Base-by-base conservation (phyloP, 169 alveolate species). In the Cryptosporidium baileyi region DNA sequence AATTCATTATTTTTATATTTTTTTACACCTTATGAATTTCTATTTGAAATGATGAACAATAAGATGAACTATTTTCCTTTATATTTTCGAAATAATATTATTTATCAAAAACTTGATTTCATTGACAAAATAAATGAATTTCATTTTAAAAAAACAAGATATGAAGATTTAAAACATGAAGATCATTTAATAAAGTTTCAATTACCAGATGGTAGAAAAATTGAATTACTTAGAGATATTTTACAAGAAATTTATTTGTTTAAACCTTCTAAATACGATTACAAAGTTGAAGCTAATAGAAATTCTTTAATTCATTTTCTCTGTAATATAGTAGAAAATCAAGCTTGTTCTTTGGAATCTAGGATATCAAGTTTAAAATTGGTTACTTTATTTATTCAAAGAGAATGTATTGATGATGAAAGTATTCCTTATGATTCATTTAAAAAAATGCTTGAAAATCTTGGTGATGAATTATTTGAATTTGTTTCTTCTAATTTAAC, bases 131-230 rank as follows among this genome's bases (percentile, higher is more conserved):
- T 17, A 7, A 24, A 32, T 1, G 54, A 44, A 24, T 15, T 24
- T 9, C 17, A 65, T 26, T 28, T 17, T 26, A 7, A 22, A 1
- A 5, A 11, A 17, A 13, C 24, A 2, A 40, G 67, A 26, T 74
- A 54, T 54, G 34, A 52, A 32, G 67, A 38, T 40, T 28, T 74
- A 19, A 24, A 40, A 19, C 34, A 26, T 19, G 85, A 74, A 26
- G 74, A 54, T 9, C 85, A 74, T 13, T 47, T 74, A 9, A 51
- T 54, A 19, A 52, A 54, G 22, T 54, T 54, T 74, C 60, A 54
- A 26, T 38, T 74, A 22, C 85, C 85, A 8, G 67, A 74, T 54
- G 85, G 85, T 19, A 74, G 67, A 40, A 57, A 32, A n/a, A 11
- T 74, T 8, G 67, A 51, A 34, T 61, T 74, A 24, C 36, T 51